Conservation (phyloP, 1,284 basidiomycete species). For the Hemileia vastatrix region DNA sequence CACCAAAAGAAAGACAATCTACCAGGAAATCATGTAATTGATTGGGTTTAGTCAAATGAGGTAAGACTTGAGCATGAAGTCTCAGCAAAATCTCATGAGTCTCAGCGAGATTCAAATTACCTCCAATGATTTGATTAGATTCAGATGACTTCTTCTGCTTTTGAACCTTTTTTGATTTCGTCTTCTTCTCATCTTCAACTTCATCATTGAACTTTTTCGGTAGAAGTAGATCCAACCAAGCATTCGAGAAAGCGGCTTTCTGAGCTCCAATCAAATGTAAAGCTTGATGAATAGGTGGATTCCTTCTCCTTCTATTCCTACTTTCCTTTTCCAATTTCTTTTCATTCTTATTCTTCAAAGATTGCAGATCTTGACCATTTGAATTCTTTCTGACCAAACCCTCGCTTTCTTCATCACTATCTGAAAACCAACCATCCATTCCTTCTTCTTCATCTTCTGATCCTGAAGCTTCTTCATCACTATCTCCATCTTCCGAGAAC, state of each 20-base stretch:
- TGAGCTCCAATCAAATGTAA: constrained; percentile 33
- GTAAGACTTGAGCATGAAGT: no score
- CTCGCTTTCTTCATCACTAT: constrained; percentile 33
- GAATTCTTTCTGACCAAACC: constrained; percentile 18
- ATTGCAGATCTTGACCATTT: background rate
- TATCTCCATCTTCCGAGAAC: constrained; percentile 32
- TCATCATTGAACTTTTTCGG: constrained; percentile 22
- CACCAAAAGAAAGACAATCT: no score
- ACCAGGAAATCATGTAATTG: no score
- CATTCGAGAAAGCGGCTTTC: constrained; percentile 33
- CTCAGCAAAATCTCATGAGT: no score
- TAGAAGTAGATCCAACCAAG: constrained; percentile 37
- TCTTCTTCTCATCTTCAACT: background rate
- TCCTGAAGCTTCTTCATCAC: constrained; percentile 25
- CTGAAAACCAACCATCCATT: constrained; percentile 36
- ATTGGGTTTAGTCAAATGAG: no score
- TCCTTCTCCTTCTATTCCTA: constrained; percentile 18
- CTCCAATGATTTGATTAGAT: no score
- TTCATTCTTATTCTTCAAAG: background rate
- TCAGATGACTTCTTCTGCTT: background rate
- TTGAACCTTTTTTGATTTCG: background rate
- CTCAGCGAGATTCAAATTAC: no score
- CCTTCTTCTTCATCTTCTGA: constrained; percentile 31
- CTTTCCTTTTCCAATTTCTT: no score
- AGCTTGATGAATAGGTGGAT: constrained; percentile 28